phyloP scores from a whole-genome alignment of 192 early-diverging fungal genomes.

The Mortierella claussenii region DNA sequence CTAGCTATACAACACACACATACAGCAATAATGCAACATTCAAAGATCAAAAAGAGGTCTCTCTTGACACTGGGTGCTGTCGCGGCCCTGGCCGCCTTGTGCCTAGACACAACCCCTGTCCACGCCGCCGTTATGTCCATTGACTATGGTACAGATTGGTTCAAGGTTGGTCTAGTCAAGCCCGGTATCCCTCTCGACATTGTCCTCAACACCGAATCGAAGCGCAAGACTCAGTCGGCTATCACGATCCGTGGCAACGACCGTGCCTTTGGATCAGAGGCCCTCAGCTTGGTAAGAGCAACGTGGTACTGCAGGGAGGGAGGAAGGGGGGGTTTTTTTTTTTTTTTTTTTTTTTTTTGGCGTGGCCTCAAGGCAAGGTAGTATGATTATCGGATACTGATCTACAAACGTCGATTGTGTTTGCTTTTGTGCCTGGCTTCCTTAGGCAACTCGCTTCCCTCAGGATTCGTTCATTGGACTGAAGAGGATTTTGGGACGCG shows the following conservation, averaged over 20 bases:
- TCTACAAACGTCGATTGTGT: too few species aligned
- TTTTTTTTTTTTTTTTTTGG: too few species aligned
- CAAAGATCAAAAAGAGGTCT: slow-evolving; percentile 48
- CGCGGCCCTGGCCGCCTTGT: slow-evolving; percentile 48
- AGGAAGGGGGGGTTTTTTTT: too few species aligned
- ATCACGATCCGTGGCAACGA: slow-evolving; percentile 84
- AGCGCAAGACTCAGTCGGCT: slow-evolving; percentile 90
- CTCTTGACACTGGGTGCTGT: slow-evolving; percentile 41
- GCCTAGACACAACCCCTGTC: slow-evolving; percentile 31
- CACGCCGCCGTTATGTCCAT: slow-evolving; percentile 90
- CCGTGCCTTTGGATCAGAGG: slow-evolving; percentile 90
- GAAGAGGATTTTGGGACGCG: slow-evolving; percentile 86
- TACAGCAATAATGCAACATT: neutral
- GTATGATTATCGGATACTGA: too few species aligned
- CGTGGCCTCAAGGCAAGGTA: too few species aligned
- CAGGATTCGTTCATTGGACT: slow-evolving; percentile 83
- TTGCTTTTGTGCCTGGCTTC: too few species aligned
- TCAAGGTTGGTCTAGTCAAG: slow-evolving; percentile 94
- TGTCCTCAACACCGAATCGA: slow-evolving; percentile 95
- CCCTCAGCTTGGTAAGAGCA: slow-evolving; percentile 77
- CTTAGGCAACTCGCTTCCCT: slow-evolving; percentile 83
- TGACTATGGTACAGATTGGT: slow-evolving; percentile 98
- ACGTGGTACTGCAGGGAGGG: too few species aligned
- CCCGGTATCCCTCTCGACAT: slow-evolving; percentile 91
- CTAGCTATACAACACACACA: neutral